Conservation (phyloP, 164 flowering plant species). For the Vitis labrusca region DNA sequence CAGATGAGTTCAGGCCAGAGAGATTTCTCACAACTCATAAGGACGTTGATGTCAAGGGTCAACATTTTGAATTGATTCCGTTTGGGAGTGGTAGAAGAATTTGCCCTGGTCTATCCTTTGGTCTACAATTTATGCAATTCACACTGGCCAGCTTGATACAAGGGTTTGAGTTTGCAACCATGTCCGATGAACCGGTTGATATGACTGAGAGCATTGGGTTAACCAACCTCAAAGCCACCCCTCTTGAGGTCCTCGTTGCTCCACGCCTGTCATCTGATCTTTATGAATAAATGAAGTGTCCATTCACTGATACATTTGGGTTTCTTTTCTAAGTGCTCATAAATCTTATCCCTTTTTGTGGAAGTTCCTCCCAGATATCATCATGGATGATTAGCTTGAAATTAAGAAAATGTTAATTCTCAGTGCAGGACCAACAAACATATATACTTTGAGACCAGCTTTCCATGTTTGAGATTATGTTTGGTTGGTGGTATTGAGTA, state of each 20-base stretch:
- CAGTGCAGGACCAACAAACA: too few relatives aligned
- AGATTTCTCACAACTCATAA: conserved; percentile 18
- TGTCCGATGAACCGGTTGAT: conserved; percentile 10
- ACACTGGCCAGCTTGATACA: conserved; percentile 22
- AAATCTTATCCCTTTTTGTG: too few relatives aligned
- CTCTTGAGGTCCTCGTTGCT: conserved; percentile 18
- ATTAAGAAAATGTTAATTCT: too few relatives aligned
- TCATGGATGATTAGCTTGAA: too few relatives aligned
- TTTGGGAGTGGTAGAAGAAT: conserved; percentile 23
- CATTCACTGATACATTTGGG: neutral
- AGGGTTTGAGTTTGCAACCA: conserved; percentile 15
- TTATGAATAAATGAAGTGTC: conserved; percentile 12
- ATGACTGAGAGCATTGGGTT: conserved; percentile 23
- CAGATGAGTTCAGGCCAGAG: conserved; percentile 29
- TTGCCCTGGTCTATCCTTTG: conserved; percentile 19
- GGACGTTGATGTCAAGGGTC: conserved; percentile 15
- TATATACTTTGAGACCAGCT: too few relatives aligned
- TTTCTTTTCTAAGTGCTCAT: neutral
- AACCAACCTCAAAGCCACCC: conserved; percentile 21
- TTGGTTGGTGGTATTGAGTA: too few relatives aligned
- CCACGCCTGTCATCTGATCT: conserved; percentile 23
- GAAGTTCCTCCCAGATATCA: too few relatives aligned
- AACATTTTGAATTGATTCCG: conserved; percentile 23
- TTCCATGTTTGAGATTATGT: too few relatives aligned
- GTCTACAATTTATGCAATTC: conserved; percentile 2